Base-by-base conservation (phyloP, 176 grass and related monocot genomes). In the Guadua angustifolia region DNA sequence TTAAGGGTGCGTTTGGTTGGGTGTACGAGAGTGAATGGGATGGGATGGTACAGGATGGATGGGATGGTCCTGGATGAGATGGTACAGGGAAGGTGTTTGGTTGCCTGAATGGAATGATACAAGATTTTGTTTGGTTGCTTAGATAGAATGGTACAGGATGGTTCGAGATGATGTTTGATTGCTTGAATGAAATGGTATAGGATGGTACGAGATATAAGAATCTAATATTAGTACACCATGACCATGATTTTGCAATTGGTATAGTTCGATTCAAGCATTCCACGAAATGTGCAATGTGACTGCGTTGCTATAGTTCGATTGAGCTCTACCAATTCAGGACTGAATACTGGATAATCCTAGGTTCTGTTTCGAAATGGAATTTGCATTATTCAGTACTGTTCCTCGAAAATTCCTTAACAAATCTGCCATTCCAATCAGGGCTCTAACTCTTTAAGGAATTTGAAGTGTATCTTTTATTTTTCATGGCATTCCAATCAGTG, bases 201-300 rank as follows among this genome's bases (percentile, higher is more conserved):
- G n/a, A n/a, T n/a, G n/a, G n/a, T n/a, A n/a, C n/a, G n/a, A n/a
- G n/a, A n/a, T n/a, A n/a, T 43, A 46, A 77, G n/a, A 71, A 2
- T 56, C 47, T 43, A 46, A 61, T 33, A 82, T 3, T 56, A 69
- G 2, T 50, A 66, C 42, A 50, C 26, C 25, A 79, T 46, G 57
- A 22, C 24, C 22, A 78, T 46, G 49, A 74, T 38, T 81, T 81
- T n/a, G n/a, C n/a, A n/a, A n/a, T n/a, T n/a, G n/a, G n/a, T n/a
- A n/a, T n/a, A n/a, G n/a, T n/a, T n/a, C n/a, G n/a, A n/a, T n/a
- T n/a, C n/a, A 49, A 86, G 44, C 65, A 80, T 86, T 39, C 57
- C 46, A 47, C 9, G 49, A 50, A n/a, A 42, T 68, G 24, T 65
- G 39, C 16, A 74, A 55, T 47, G 47, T 17, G 8, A 78, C 40